A percentile compares a stretch with the other conserved stretches of the same genome.
Conservation (phyloP, 345 rosid genomes). For the Linum usitatissimum region DNA sequence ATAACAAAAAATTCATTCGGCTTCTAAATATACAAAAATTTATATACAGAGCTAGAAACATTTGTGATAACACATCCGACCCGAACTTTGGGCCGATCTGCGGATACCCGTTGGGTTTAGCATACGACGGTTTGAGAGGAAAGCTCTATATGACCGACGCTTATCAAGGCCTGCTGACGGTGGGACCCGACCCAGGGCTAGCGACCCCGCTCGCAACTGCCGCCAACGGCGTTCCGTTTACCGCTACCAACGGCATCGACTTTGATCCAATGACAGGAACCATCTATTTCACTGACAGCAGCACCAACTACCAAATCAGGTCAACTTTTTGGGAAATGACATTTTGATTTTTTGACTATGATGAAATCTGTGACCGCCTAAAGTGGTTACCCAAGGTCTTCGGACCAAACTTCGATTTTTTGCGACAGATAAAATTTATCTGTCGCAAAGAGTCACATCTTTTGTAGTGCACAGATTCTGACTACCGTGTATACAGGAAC, state of each 20-base stretch:
- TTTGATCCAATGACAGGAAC: slow-evolving; percentile 6
- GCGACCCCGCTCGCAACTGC: slow-evolving; percentile 12
- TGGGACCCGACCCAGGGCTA: slow-evolving; percentile 4
- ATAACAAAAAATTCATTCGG: too few relatives aligned
- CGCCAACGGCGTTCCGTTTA: slow-evolving; percentile 6
- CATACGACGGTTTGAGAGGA: background rate
- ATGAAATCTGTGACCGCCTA: too few relatives aligned
- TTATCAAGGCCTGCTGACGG: slow-evolving; percentile 10
- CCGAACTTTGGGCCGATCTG: background rate
- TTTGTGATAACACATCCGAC: background rate
- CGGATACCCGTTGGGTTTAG: background rate
- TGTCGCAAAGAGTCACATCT: too few relatives aligned
- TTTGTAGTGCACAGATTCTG: too few relatives aligned
- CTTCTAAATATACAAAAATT: too few relatives aligned
- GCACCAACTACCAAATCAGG: slow-evolving; percentile 6
- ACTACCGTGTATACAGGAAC: background rate
- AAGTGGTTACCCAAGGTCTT: too few relatives aligned
- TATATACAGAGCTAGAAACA: too few relatives aligned
- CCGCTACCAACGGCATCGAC: slow-evolving; percentile 8
- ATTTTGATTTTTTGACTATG: too few relatives aligned
- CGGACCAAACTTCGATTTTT: too few relatives aligned
- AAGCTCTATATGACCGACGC: slow-evolving; percentile 13
- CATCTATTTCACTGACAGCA: slow-evolving; percentile 14
- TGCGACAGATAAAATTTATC: too few relatives aligned
- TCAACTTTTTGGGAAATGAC: too few relatives aligned